These are phyloP conservation scores for Schizonepeta tenuifolia DNA, from an alignment of 257 asterid genomes.

Conservation along the genomic window DNA sequence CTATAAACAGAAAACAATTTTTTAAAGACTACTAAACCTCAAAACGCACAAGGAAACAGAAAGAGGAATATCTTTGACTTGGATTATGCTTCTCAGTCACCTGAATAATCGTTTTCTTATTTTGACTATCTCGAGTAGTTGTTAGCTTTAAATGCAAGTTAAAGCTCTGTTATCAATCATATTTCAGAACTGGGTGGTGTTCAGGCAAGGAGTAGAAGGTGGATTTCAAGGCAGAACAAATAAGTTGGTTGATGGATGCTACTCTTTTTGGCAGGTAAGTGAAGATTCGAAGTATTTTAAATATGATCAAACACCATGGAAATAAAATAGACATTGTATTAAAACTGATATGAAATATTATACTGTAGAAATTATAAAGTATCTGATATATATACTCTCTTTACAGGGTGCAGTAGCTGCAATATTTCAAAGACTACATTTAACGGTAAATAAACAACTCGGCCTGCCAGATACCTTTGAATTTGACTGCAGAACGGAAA, in stretches of 20 bases:
- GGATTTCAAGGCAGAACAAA: constrained; percentile 99
- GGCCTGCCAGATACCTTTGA: constrained; percentile 48
- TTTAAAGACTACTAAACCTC: background rate
- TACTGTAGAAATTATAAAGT: background rate
- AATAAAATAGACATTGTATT: background rate
- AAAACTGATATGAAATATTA: too few species aligned
- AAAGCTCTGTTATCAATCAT: constrained; percentile 25
- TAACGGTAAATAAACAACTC: constrained; percentile 54
- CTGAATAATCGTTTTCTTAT: background rate
- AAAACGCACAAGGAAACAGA: background rate
- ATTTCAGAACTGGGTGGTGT: constrained; percentile 93
- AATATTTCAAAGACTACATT: constrained; percentile 67
- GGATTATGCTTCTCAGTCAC: background rate
- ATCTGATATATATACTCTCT: constrained; percentile 18
- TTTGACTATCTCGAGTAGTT: background rate
- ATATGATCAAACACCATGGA: background rate
- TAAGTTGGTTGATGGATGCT: constrained; percentile 98
- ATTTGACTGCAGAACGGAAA: constrained; percentile 38
- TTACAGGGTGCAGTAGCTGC: constrained; percentile 87
- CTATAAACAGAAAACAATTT: too few species aligned
- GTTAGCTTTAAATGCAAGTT: constrained; percentile 15
- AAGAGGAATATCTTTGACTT: background rate
- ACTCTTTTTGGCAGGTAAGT: constrained; percentile 98
- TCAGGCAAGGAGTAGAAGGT: constrained; percentile 94
- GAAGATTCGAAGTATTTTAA: constrained; percentile 13